phyloP scores from a whole-genome alignment of 495 filamentous ascomycete genomes.

The Daldinia bambusicola region DNA sequence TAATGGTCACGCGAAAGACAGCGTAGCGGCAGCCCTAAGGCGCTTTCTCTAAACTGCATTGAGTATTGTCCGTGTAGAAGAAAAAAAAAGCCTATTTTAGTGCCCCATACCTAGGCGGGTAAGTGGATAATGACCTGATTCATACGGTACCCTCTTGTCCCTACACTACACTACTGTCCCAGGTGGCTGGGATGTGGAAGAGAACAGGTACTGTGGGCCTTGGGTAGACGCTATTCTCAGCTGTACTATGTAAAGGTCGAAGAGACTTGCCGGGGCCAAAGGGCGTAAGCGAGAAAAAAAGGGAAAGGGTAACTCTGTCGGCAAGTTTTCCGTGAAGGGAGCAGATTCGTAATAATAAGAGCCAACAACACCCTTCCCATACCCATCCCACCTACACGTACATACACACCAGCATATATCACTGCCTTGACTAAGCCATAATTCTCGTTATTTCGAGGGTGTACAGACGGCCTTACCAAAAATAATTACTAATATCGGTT shows the following conservation, averaged over 20 bases:
- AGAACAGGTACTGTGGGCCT: slow-evolving; percentile 17
- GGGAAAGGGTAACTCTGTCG: slow-evolving; percentile 14
- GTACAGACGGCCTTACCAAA: background rate
- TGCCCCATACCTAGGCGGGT: slow-evolving; percentile 21
- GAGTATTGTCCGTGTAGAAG: slow-evolving; percentile 21
- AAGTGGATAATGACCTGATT: slow-evolving; percentile 41
- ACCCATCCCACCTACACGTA: no score
- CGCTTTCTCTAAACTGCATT: slow-evolving; percentile 19
- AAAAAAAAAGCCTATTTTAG: slow-evolving; percentile 31
- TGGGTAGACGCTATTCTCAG: slow-evolving; percentile 21
- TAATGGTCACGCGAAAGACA: slow-evolving; percentile 18
- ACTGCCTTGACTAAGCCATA: background rate
- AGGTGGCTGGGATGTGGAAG: slow-evolving; percentile 18
- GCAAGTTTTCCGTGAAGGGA: slow-evolving; percentile 16
- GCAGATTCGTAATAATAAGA: background rate
- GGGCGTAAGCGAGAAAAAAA: slow-evolving; percentile 14
- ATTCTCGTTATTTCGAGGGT: background rate
- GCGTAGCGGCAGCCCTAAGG: slow-evolving; percentile 18
- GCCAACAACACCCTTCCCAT: no score
- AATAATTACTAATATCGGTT: slow-evolving; percentile 7
- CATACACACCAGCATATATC: background rate
- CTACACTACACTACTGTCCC: background rate
- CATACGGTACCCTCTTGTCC: slow-evolving; percentile 4
- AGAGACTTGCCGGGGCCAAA: slow-evolving; percentile 13
- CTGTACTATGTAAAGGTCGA: slow-evolving; percentile 8